Evolutionary conservation across 495 filamentous ascomycete genomes (phyloP), one percentile per base, ranked within the genome.

Genomic region (Neurospora discreta): DNA sequence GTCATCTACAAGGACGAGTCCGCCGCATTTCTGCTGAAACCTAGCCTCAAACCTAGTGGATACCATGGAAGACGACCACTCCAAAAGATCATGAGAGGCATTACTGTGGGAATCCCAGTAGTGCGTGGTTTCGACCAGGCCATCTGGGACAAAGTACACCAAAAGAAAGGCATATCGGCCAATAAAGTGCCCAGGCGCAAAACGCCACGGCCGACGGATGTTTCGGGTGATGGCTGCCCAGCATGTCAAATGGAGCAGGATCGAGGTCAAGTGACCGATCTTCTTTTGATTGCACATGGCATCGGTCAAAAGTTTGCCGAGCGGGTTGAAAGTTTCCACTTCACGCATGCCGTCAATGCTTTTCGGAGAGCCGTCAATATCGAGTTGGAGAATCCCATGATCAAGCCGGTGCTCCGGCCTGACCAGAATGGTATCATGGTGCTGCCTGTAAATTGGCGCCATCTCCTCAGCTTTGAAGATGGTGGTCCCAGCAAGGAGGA

Each of bases 291-390:
- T 30, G 92, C 96, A 60, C 95, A 99, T 78, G 95, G 94, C 15
- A 98, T 99, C 69, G 95, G 95, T 0, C 95, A 99, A 78, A 98
- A 98, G 77, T 83, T 98, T n/a, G 95, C 93, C 0, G 93, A 99
- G 75, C 87, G 94, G 18, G 91, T 99, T 68, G 95, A 98, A 78
- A 97, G 93, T 78, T 99, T 92, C 75, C 92, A 97, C 76, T 99
- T 99, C 77, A 98, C 95, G 0, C 94, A 98, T 78, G 91, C 92
- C 4, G 94, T 98, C 77, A 98, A 97, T 75, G 86, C 90, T 0
- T 94, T 99, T 72, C 89, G 95, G n/a, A 88, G 94, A 70, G 86
- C 90, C 15, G 84, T 98, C 68, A 97, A 97, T 74, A 84, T 95
- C 68, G 95, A 98, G 77, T 85, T 97, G 36, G 88, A 88, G 43